phyloP scores from a whole-genome alignment of 495 filamentous ascomycete genomes.

The Penicilliopsis zonata region DNA sequence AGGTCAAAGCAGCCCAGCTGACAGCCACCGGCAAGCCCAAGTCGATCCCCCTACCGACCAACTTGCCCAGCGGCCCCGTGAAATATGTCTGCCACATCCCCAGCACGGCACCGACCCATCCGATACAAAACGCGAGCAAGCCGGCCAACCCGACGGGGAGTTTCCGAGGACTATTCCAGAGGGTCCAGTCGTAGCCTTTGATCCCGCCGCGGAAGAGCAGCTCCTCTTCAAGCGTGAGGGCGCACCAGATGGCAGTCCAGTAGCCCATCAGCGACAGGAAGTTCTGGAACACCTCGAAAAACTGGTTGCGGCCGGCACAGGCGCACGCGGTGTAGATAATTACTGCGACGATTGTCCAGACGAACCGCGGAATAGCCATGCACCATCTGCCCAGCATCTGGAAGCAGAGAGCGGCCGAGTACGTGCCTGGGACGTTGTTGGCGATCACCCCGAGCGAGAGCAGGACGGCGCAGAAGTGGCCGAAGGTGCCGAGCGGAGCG shows the following conservation, averaged over 20 bases:
- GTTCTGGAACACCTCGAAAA: slow-evolving; percentile 57
- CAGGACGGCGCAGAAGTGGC: slow-evolving; percentile 63
- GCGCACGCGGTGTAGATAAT: slow-evolving; percentile 54
- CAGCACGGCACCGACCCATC: slow-evolving; percentile 57
- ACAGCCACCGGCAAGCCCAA: slow-evolving; percentile 26
- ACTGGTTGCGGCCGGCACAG: slow-evolving; percentile 46
- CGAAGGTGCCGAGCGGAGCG: slow-evolving; percentile 49
- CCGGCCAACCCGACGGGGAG: slow-evolving; percentile 54
- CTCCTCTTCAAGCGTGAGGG: slow-evolving; percentile 51
- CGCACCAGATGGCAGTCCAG: slow-evolving; percentile 56
- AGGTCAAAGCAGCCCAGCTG: slow-evolving; percentile 1
- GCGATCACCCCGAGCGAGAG: slow-evolving; percentile 58
- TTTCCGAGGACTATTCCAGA: slow-evolving; percentile 45
- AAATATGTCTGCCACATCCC: slow-evolving; percentile 43
- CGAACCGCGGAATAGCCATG: slow-evolving; percentile 43
- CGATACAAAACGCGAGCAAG: slow-evolving; percentile 49
- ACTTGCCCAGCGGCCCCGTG: slow-evolving; percentile 35
- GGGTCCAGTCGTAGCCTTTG: slow-evolving; percentile 44
- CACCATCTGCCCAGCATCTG: slow-evolving; percentile 49
- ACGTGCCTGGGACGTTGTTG: slow-evolving; percentile 59
- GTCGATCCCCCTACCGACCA: slow-evolving; percentile 46
- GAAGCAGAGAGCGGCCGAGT: slow-evolving; percentile 57
- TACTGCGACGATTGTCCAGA: slow-evolving; percentile 50
- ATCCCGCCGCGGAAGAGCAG: slow-evolving; percentile 42
- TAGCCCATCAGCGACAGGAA: slow-evolving; percentile 67